A percentile compares a stretch with the other conserved stretches of the same genome.
Evolutionary conservation across 2,329 filamentous ascomycete species (phyloP).

Genomic region (Tricladium varicosporioides): DNA sequence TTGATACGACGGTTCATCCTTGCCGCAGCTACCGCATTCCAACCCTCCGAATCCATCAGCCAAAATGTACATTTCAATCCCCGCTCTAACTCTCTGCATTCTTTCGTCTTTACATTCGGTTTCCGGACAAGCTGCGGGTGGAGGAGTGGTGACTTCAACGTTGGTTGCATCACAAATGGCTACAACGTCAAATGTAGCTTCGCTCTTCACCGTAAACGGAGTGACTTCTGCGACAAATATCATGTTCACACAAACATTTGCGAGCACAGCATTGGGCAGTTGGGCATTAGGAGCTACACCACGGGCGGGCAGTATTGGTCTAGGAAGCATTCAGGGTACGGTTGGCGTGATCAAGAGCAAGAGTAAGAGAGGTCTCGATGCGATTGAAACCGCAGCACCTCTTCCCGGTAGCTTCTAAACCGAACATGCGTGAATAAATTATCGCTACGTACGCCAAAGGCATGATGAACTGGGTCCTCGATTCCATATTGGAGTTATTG

Average conservation of each 20-base stretch:
- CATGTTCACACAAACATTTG: slow-evolving; percentile 31
- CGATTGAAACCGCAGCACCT: slow-evolving; percentile 8
- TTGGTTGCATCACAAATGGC: slow-evolving; percentile 19
- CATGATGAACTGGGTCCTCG: too few relatives aligned
- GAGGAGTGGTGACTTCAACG: slow-evolving; percentile 1
- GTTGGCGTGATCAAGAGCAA: slow-evolving; percentile 10
- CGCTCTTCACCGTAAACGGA: slow-evolving; percentile 20
- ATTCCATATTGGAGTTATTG: too few relatives aligned
- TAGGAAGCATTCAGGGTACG: slow-evolving; percentile 24
- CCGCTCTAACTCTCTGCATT: neutral
- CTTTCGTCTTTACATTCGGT: neutral
- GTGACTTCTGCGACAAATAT: slow-evolving; percentile 18
- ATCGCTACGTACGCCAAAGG: too few relatives aligned
- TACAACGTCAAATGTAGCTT: slow-evolving; percentile 14
- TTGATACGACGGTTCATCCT: neutral
- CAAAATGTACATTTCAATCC: neutral
- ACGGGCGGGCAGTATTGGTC: slow-evolving; percentile 24
- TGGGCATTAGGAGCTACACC: slow-evolving; percentile 30
- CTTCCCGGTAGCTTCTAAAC: neutral
- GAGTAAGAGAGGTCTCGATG: slow-evolving; percentile 5
- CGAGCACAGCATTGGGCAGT: slow-evolving; percentile 28
- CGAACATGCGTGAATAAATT: neutral
- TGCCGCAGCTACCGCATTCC: neutral
- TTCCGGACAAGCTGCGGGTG: slow-evolving; percentile 4
- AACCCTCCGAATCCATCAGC: neutral